These are phyloP conservation scores for Suillus tomentosus DNA, from an alignment of 768 basidiomycete genomes.

Conservation along the genomic window DNA sequence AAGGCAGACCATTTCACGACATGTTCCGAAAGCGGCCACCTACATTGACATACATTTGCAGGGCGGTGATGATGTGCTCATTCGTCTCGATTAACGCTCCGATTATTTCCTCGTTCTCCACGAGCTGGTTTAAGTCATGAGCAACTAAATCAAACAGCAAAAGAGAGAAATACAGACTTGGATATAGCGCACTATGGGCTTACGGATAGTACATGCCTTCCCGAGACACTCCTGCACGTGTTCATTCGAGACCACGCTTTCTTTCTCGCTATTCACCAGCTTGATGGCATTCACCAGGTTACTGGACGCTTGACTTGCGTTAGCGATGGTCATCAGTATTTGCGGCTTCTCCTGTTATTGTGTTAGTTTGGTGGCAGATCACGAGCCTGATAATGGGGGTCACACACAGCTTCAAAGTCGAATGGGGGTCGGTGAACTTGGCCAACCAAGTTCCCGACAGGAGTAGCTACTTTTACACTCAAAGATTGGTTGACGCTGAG, in stretches of 20 bases:
- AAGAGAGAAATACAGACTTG: slow-evolving; percentile 52
- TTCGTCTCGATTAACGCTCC: slow-evolving; percentile 95
- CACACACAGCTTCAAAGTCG: slow-evolving; percentile 74
- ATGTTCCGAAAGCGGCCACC: slow-evolving; percentile 19
- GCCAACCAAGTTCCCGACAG: slow-evolving; percentile 73
- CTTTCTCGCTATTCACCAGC: slow-evolving; percentile 86
- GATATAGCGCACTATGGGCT: slow-evolving; percentile 86
- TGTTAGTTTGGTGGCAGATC: slow-evolving; percentile 4
- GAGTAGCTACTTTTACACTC: slow-evolving; percentile 76
- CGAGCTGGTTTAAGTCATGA: slow-evolving; percentile 53
- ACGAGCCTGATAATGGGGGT: neutral
- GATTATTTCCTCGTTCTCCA: slow-evolving; percentile 92
- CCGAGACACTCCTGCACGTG: slow-evolving; percentile 86
- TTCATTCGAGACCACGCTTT: slow-evolving; percentile 70
- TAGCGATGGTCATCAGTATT: slow-evolving; percentile 81
- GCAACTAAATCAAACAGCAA: neutral
- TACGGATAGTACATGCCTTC: slow-evolving; percentile 73
- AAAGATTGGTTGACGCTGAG: slow-evolving; percentile 64
- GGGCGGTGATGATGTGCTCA: slow-evolving; percentile 82
- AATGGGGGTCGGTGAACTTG: slow-evolving; percentile 70
- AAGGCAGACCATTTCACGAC: neutral
- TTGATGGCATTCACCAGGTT: slow-evolving; percentile 92
- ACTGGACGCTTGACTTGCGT: slow-evolving; percentile 87
- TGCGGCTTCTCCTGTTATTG: slow-evolving; percentile 81
- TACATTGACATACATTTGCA: slow-evolving; percentile 84